phyloP scores from a whole-genome alignment of 2,329 filamentous ascomycete species.

The Cordyceps cicadae region DNA sequence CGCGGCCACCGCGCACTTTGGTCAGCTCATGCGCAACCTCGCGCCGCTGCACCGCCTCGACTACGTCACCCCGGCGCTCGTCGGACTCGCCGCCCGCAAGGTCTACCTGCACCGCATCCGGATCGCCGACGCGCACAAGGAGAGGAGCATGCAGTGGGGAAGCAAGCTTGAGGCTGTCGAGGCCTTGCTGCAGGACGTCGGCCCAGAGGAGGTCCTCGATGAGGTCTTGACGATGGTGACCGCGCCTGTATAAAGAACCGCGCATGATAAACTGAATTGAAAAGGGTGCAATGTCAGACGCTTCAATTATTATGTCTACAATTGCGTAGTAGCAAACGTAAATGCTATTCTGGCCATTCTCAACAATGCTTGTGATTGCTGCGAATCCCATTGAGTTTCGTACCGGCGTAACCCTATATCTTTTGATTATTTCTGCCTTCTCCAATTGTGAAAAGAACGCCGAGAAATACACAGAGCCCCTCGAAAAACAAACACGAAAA shows the following conservation, averaged over 20 bases:
- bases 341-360: background rate
- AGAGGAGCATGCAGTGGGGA: slow-evolving; percentile 90
- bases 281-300: background rate
- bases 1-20: slow-evolving; percentile 68
- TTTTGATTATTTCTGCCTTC: background rate
- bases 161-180: slow-evolving; percentile 65
- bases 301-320: slow-evolving; percentile 4
- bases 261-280: background rate
- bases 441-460: background rate
- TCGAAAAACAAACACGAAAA: background rate
- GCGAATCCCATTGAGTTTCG: background rate
- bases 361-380: background rate
- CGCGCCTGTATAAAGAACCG: slow-evolving; percentile 33
- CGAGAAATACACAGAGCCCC: background rate
- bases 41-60: slow-evolving; percentile 73
- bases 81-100: slow-evolving; percentile 75
- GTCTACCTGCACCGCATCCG: slow-evolving; percentile 78
- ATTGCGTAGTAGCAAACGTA: background rate
- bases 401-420: background rate
- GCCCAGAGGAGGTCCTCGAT: slow-evolving; percentile 53
- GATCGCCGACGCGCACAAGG: slow-evolving; percentile 59
- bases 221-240: slow-evolving; percentile 52
- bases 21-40: slow-evolving; percentile 59
- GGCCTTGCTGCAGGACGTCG: slow-evolving; percentile 53
- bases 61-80: slow-evolving; percentile 76